These are phyloP conservation scores for Dioscorea alata DNA, from an alignment of 106 monocot species.

Conservation along the genomic window DNA sequence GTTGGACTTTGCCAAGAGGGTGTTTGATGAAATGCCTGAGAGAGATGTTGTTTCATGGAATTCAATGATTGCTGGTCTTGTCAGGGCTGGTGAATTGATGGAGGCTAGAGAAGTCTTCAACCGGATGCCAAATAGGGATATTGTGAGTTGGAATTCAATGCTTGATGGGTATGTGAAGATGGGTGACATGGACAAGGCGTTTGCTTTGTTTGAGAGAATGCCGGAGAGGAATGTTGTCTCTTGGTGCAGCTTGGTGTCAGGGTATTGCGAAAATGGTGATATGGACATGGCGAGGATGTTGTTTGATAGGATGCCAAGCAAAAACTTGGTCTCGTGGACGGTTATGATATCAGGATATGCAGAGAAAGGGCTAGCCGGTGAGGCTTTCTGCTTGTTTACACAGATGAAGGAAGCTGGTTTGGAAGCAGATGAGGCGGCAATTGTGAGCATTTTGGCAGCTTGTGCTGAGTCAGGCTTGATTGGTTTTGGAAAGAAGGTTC, in stretches of 20 bases:
- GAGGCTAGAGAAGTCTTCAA: constrained; percentile 56
- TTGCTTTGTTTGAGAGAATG: constrained; percentile 58
- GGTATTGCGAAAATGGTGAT: constrained; percentile 62
- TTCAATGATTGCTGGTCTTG: constrained; percentile 54
- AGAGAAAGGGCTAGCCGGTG: constrained; percentile 36
- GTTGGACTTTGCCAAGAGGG: constrained; percentile 16
- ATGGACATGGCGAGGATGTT: constrained; percentile 67
- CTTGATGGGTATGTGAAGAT: constrained; percentile 54
- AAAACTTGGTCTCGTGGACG: constrained; percentile 80
- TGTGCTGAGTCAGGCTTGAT: constrained; percentile 73
- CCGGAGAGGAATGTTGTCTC: constrained; percentile 72
- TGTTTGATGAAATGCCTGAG: constrained; percentile 54
- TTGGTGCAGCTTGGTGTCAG: constrained; percentile 65
- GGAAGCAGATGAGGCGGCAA: constrained; percentile 31
- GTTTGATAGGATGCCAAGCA: constrained; percentile 70
- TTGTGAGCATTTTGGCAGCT: constrained; percentile 57
- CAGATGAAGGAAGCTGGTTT: constrained; percentile 51
- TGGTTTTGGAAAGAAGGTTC: constrained; percentile 53
- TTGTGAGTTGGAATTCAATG: constrained; percentile 65
- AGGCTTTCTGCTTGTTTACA: constrained; percentile 46
- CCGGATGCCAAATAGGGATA: constrained; percentile 56
- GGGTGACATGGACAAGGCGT: constrained; percentile 55
- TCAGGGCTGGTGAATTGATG: constrained; percentile 29
- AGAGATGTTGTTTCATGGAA: constrained; percentile 72
- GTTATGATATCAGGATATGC: constrained; percentile 81